Percentiles rank a stretch among this genome's conserved stretches.
Conservation (phyloP, 345 rosid species). For the Lepidium aucheri region DNA sequence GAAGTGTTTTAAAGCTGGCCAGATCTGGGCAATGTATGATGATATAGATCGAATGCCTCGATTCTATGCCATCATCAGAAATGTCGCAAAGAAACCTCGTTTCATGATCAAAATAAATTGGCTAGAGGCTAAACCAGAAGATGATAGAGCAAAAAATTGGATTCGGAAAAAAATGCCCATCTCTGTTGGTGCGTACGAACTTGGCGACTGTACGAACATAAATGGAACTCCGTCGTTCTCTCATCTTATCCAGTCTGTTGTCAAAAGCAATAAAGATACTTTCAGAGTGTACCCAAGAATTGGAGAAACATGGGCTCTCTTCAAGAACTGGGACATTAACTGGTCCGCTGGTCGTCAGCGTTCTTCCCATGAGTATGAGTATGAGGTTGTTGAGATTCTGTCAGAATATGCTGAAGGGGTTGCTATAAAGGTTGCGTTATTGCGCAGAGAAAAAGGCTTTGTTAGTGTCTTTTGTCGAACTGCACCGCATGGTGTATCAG, state of each 20-base stretch:
- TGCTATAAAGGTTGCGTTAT: conserved; percentile 38
- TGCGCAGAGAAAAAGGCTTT: conserved; percentile 69
- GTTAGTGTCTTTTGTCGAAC: conserved; percentile 46
- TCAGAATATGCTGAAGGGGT: conserved; percentile 39
- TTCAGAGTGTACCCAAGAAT: conserved; percentile 47
- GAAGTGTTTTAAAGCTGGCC: conserved; percentile 46
- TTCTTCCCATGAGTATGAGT: conserved; percentile 33
- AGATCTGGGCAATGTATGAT: conserved; percentile 76
- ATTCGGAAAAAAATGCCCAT: conserved; percentile 39
- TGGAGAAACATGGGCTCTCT: conserved; percentile 82
- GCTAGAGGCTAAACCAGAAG: conserved; percentile 71
- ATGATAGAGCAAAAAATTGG: conserved; percentile 43
- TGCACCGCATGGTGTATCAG: conserved; percentile 16
- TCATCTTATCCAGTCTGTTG: conserved; percentile 41
- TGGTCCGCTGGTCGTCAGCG: conserved; percentile 35
- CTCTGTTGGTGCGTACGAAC: conserved; percentile 59
- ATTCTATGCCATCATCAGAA: conserved; percentile 63
- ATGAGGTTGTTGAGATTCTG: conserved; percentile 64
- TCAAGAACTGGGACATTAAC: conserved; percentile 65
- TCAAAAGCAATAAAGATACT: conserved; percentile 18
- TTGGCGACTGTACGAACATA: conserved; percentile 27
- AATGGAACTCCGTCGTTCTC: conserved; percentile 49
- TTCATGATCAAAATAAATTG: conserved; percentile 54
- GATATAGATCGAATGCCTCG: conserved; percentile 65
- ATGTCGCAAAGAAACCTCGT: conserved; percentile 29